These are phyloP conservation scores for Parmelia sp. DNA, from an alignment of 495 filamentous ascomycete species.

Conservation along the genomic window DNA sequence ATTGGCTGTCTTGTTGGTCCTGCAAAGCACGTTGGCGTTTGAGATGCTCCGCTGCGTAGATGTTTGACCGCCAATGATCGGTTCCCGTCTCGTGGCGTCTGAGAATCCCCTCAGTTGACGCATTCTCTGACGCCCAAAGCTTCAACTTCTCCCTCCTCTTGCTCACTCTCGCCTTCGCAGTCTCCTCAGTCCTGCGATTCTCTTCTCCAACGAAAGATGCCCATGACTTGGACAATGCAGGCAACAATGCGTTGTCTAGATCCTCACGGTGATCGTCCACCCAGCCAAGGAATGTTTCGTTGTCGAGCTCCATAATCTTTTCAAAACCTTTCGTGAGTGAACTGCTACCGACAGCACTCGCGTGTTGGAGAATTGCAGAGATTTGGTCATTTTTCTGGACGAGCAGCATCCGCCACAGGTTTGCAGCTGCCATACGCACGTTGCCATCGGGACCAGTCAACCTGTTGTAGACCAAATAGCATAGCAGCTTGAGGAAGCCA, in stretches of 20 bases:
- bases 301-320: constrained; percentile 78
- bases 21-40: constrained; percentile 83
- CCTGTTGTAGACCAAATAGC: constrained; percentile 83
- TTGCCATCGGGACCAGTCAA: constrained; percentile 56
- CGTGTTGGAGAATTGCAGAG: constrained; percentile 60
- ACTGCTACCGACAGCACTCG: constrained; percentile 59
- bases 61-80: constrained; percentile 87
- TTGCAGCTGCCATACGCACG: constrained; percentile 71
- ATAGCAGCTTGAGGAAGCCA: constrained; percentile 72
- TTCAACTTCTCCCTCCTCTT: constrained; percentile 78
- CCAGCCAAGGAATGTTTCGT: constrained; percentile 79
- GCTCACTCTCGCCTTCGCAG: constrained; percentile 55
- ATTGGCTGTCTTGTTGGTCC: constrained; percentile 83
- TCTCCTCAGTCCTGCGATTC: constrained; percentile 68
- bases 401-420: constrained; percentile 82
- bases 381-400: constrained; percentile 91
- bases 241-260: constrained; percentile 75
- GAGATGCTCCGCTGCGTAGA: constrained; percentile 82
- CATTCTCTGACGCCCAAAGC: constrained; percentile 64
- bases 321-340: constrained; percentile 72
- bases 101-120: constrained; percentile 60
- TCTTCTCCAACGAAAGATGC: constrained; percentile 74
- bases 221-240: constrained; percentile 72
- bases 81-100: constrained; percentile 76
- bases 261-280: constrained; percentile 75